phyloP scores from a whole-genome alignment of 805 yeast species.

The Hanseniaspora clermontiae region DNA sequence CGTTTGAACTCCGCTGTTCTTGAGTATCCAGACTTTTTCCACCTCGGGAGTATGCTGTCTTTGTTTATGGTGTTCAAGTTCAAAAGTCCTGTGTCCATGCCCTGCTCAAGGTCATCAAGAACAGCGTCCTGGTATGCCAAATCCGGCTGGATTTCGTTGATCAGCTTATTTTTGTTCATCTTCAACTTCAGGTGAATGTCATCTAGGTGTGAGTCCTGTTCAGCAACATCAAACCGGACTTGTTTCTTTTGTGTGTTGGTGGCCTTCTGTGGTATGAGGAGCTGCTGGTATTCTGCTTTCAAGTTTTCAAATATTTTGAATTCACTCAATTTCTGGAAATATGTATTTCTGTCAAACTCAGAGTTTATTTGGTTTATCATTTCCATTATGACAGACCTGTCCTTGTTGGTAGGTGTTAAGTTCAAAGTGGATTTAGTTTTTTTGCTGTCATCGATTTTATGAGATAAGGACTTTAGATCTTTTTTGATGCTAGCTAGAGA shows the following conservation, averaged over 20 bases:
- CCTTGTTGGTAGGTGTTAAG: background rate
- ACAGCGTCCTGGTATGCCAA: background rate
- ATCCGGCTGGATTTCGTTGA: constrained; percentile 9
- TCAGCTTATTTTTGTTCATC: background rate
- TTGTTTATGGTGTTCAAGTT: constrained; percentile 10
- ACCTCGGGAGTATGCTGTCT: constrained; percentile 4
- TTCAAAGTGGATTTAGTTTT: background rate
- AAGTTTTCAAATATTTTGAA: background rate
- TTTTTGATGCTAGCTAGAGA: background rate
- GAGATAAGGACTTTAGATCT: background rate
- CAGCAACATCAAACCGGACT: constrained; percentile 9
- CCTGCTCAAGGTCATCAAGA: constrained; percentile 7
- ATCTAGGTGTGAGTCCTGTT: constrained; percentile 2
- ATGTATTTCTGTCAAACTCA: background rate
- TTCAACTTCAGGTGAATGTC: constrained; percentile 3
- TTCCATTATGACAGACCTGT: background rate
- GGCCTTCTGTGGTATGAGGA: background rate
- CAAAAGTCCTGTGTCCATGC: constrained; percentile 2
- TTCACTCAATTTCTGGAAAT: background rate
- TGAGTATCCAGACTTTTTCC: constrained; percentile 2
- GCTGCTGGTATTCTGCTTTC: background rate
- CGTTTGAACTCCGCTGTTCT: constrained; percentile 2
- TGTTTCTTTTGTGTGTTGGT: background rate
- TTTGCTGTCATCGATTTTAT: background rate
- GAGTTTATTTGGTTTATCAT: background rate